Conservation (phyloP, 805 yeast genomes). For the Kodamaea nitidulidarum region DNA sequence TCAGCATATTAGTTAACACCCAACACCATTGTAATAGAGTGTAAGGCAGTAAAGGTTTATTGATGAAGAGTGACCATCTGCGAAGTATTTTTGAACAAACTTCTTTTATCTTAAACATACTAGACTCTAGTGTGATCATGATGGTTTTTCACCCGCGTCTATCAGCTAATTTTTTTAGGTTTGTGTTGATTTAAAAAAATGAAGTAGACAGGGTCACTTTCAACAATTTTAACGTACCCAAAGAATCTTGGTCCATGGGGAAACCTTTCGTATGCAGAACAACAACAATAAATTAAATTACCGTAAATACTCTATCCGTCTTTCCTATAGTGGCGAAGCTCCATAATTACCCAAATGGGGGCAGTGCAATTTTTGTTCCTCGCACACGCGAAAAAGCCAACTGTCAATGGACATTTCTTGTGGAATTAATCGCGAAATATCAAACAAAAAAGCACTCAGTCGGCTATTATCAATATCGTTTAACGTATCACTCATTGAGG, state of each 20-base stretch:
- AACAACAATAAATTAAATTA: no score
- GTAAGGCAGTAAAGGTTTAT: no score
- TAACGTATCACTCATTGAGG: background rate
- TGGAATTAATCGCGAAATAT: background rate
- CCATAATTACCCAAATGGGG: background rate
- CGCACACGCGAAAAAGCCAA: constrained; percentile 1
- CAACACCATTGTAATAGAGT: constrained; percentile 1
- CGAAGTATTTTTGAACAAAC: no score
- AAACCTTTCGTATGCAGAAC: no score
- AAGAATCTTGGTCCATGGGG: no score
- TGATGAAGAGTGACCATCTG: no score
- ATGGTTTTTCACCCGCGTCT: background rate
- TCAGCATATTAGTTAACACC: constrained; percentile 8
- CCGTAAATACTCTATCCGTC: no score
- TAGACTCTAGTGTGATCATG: no score
- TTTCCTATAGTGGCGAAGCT: no score
- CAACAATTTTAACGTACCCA: no score
- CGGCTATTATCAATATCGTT: background rate
- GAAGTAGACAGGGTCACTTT: background rate
- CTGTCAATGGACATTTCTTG: background rate
- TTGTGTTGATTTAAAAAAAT: background rate
- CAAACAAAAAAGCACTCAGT: background rate
- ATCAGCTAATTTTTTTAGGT: background rate
- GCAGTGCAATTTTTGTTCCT: background rate
- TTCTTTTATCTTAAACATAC: no score